A percentile compares a stretch with the other conserved stretches of the same genome.
phyloP scores from a whole-genome alignment of 768 basidiomycete genomes.

The Cyathus striatus region DNA sequence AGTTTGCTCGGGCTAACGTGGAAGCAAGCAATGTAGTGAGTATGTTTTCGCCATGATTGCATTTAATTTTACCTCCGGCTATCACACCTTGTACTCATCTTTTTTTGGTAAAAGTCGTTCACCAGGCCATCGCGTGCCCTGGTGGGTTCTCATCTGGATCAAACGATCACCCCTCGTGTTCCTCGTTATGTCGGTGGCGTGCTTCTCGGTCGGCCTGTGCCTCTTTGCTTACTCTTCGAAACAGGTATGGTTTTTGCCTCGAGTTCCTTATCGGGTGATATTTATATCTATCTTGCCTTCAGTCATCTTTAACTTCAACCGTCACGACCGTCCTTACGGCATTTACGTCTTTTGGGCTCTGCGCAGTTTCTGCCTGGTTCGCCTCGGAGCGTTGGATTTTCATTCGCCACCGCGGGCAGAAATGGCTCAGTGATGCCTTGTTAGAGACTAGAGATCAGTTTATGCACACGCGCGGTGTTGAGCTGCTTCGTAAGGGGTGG shows the following conservation, averaged over 20 bases:
- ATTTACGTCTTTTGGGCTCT: slow-evolving; percentile 66
- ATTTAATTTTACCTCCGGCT: background rate
- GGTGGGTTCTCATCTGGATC: slow-evolving; percentile 87
- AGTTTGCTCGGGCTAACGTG: slow-evolving; percentile 72
- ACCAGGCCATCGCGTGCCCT: slow-evolving; percentile 70
- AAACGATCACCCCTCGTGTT: slow-evolving; percentile 80
- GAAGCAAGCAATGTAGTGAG: slow-evolving; percentile 83
- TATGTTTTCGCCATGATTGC: slow-evolving; percentile 10
- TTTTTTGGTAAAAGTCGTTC: slow-evolving; percentile 45
- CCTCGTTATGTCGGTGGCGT: slow-evolving; percentile 78
- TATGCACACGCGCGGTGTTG: slow-evolving; percentile 15
- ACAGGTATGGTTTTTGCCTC: slow-evolving; percentile 39
- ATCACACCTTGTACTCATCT: slow-evolving; percentile 1
- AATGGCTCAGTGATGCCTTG: slow-evolving; percentile 65
- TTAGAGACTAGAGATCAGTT: slow-evolving; percentile 37
- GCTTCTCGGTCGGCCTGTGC: slow-evolving; percentile 75
- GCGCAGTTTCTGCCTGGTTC: slow-evolving; percentile 72
- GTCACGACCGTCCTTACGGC: slow-evolving; percentile 75
- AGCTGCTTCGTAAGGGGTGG: slow-evolving; percentile 7
- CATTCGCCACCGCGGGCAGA: slow-evolving; percentile 54
- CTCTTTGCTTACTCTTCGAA: slow-evolving; percentile 72
- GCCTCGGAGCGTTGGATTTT: slow-evolving; percentile 66
- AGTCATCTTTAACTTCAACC: slow-evolving; percentile 59
- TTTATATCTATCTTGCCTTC: slow-evolving; percentile 3
- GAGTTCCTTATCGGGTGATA: background rate